Base-by-base conservation (phyloP, 805 yeast species). In the Candida khao-thaluensis region DNA sequence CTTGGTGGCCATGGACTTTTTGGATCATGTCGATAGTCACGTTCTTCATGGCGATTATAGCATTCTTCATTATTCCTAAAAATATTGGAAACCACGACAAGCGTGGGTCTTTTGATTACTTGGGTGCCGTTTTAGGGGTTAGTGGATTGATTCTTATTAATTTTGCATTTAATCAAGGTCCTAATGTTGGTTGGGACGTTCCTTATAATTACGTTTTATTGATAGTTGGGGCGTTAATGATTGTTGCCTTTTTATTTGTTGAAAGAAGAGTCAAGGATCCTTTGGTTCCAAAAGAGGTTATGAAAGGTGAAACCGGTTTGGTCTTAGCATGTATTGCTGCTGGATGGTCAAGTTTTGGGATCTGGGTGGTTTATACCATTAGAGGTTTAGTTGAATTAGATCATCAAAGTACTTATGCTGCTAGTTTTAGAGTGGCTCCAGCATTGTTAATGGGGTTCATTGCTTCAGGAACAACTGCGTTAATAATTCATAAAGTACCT, bases 321-420 rank as follows among this genome's bases (percentile, higher is more conserved):
- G 74, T 81, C 2, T 59, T 85, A 24, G 56, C 59, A 1, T 71
- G 79, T 34, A 62, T 82, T 21, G 72, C 76, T 2, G 64, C 79
- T 2, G 91, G 91, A 0, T 85, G 91, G 91, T 79, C 85, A 3
- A 72, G 83, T 36, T 85, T 84, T 61, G 89, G 91, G 2, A 66
- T 82, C 16, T 82, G 84, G 79, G 56, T 80, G 4, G 82, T 67
- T 50, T 83, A 81, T 57, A 69, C 71, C 35, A 76, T 75, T 65
- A 64, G 74, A 28, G 70, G 77, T 45, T 47, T 70, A 23, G 48
- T 71, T 10, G 44, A 38, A n/a, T 5, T 43, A 2, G 50, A 46
- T 20, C 12, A 23, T 9, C 4, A 22, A 7, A 15, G 31, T 32
- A 14, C 17, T 14, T 51, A 62, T 10, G 75, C 42, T 66, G 40